These are phyloP conservation scores for Mucor lusitanicus DNA, from an alignment of 371 early-diverging fungal genomes.

Conservation along the genomic window DNA sequence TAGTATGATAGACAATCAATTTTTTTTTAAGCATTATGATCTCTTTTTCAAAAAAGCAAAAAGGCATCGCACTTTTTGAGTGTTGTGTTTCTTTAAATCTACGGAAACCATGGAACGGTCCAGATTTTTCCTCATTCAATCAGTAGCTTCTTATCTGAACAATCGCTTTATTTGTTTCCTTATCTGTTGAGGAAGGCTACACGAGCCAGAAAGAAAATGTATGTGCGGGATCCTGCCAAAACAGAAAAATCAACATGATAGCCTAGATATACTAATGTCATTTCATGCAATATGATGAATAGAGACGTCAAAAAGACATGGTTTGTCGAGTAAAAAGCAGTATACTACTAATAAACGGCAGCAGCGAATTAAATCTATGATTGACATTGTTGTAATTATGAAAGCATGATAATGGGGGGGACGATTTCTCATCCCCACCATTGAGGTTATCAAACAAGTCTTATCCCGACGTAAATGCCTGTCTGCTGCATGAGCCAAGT, in stretches of 20 bases:
- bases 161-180: conserved; percentile 2
- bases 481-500: neutral
- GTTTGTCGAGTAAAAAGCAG: neutral
- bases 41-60: too few species aligned
- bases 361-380: neutral
- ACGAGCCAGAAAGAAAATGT: neutral
- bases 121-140: neutral
- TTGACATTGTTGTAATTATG: neutral
- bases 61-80: too few species aligned
- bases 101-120: neutral
- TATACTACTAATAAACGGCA: neutral
- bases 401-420: neutral
- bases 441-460: neutral
- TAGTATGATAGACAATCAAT: too few species aligned
- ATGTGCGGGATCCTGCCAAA: neutral
- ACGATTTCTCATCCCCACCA: too few species aligned
- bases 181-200: neutral
- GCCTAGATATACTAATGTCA: neutral
- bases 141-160: neutral
- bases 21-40: too few species aligned
- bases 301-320: too few species aligned
- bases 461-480: neutral
- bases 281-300: neutral
- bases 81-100: neutral
- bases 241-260: neutral